These are phyloP conservation scores for Trichosporon coremiiforme DNA, from an alignment of 1,284 basidiomycete species.

Conservation along the genomic window DNA sequence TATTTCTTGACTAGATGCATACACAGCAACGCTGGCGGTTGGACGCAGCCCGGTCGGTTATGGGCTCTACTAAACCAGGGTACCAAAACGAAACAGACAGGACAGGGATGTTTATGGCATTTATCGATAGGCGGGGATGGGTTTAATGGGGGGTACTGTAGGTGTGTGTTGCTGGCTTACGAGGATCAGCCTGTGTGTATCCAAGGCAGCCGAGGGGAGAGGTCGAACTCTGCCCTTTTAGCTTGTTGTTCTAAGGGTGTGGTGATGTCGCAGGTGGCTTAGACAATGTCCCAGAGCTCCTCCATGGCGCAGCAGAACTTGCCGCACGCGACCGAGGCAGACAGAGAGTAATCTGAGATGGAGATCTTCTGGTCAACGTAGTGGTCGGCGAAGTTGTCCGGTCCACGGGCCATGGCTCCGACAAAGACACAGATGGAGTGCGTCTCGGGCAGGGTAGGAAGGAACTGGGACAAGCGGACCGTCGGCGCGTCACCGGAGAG, in stretches of 20 bases:
- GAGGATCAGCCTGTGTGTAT: constrained; percentile 3
- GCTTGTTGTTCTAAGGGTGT: not conserved
- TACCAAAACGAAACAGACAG: constrained; percentile 5
- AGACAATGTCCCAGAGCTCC: constrained; percentile 66
- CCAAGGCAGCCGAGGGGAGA: constrained; percentile 5
- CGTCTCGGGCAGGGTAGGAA: constrained; percentile 77
- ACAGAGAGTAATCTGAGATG: constrained; percentile 91
- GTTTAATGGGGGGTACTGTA: not conserved
- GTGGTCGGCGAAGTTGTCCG: constrained; percentile 92
- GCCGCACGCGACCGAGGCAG: constrained; percentile 94
- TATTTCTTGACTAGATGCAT: constrained; percentile 31
- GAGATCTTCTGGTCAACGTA: constrained; percentile 97
- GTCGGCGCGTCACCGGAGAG: constrained; percentile 89
- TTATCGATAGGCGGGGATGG: constrained; percentile 4
- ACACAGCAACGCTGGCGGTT: constrained; percentile 26
- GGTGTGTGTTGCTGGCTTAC: constrained; percentile 16
- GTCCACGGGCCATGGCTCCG: constrained; percentile 93
- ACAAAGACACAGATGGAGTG: constrained; percentile 94
- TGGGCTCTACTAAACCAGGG: constrained; percentile 7
- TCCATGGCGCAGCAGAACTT: constrained; percentile 72
- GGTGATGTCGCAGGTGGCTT: constrained; percentile 26
- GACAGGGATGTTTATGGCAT: constrained; percentile 15
- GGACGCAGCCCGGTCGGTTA: constrained; percentile 5
- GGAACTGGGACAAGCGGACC: constrained; percentile 77
- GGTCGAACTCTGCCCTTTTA: not conserved